phyloP scores from a whole-genome alignment of 2,329 filamentous ascomycete genomes.

The Kalmusia sp. region DNA sequence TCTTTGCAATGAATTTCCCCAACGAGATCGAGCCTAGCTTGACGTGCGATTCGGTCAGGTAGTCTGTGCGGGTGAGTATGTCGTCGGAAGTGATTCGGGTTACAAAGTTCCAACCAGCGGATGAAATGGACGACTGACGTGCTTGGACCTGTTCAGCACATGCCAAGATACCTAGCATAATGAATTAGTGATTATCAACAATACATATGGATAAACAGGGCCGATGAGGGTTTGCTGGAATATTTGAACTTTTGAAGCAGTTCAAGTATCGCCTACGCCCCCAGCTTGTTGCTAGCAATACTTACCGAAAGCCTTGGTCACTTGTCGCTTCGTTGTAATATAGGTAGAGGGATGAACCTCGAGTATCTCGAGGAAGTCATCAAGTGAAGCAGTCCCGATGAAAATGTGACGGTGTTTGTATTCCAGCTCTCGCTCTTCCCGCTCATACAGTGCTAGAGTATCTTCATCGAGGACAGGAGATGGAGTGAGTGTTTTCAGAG shows the following conservation, averaged over 20 bases:
- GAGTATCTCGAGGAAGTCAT: conserved; percentile 37
- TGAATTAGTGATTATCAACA: background rate
- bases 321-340: conserved; percentile 26
- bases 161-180: conserved; percentile 19
- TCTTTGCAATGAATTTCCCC: conserved; percentile 32
- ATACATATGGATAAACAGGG: too few relatives aligned
- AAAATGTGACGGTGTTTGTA: conserved; percentile 45
- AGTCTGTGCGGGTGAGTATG: conserved; percentile 22
- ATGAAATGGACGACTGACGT: conserved; percentile 27
- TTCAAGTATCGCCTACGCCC: too few relatives aligned
- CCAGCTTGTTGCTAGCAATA: too few relatives aligned
- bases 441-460: background rate
- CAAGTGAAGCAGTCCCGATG: conserved; percentile 39
- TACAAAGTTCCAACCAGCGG: conserved; percentile 36
- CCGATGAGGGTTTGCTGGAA: too few relatives aligned
- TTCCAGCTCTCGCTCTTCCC: conserved; percentile 35
- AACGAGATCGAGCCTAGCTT: conserved; percentile 37
- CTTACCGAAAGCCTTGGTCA: conserved; percentile 31
- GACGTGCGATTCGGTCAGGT: conserved; percentile 29
- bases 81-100: conserved; percentile 28
- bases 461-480: background rate
- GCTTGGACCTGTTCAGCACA: conserved; percentile 35
- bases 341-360: conserved; percentile 26
- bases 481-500: background rate
- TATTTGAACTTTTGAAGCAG: too few relatives aligned